phyloP scores from a whole-genome alignment of 2,329 filamentous ascomycete species.

The Xylariales sp. region DNA sequence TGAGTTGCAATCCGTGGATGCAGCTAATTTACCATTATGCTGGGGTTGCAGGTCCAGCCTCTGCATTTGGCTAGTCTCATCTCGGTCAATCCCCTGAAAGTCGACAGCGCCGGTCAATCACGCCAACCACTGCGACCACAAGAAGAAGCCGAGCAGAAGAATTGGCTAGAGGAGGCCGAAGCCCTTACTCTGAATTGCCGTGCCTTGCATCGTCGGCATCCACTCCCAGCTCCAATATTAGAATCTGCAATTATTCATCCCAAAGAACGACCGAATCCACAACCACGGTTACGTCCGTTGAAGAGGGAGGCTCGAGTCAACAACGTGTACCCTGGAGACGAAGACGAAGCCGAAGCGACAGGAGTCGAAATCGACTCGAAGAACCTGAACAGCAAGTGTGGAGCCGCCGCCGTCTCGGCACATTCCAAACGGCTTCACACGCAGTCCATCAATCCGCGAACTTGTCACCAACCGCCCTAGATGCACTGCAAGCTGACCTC shows the following conservation, averaged over 20 bases:
- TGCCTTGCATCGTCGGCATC: conserved; percentile 4
- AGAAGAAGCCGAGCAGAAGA: conserved; percentile 3
- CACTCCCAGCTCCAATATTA: too few relatives aligned
- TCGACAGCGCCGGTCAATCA: conserved; percentile 1
- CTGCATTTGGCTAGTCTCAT: conserved; percentile 7
- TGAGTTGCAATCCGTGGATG: too few relatives aligned
- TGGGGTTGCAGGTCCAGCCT: not conserved
- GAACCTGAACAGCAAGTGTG: too few relatives aligned
- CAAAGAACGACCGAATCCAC: too few relatives aligned
- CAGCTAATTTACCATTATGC: conserved; percentile 10
- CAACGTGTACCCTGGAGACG: too few relatives aligned
- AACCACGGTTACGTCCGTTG: too few relatives aligned
- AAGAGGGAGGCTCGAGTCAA: too few relatives aligned
- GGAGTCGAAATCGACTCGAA: too few relatives aligned
- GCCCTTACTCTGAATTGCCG: not conserved
- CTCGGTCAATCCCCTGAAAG: conserved; percentile 5
- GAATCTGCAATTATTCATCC: too few relatives aligned
- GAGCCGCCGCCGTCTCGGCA: conserved; percentile 4
- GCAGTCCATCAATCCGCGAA: conserved; percentile 17
- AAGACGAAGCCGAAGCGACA: too few relatives aligned
- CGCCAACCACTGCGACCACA: conserved; percentile 7
- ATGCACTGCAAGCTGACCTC: conserved; percentile 11
- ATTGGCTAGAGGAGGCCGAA: not conserved
- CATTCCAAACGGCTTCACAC: conserved; percentile 29
- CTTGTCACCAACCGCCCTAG: conserved; percentile 26